These are phyloP conservation scores for Hirsutella minnesotensis DNA, from an alignment of 2,329 filamentous ascomycete genomes.

Conservation along the genomic window DNA sequence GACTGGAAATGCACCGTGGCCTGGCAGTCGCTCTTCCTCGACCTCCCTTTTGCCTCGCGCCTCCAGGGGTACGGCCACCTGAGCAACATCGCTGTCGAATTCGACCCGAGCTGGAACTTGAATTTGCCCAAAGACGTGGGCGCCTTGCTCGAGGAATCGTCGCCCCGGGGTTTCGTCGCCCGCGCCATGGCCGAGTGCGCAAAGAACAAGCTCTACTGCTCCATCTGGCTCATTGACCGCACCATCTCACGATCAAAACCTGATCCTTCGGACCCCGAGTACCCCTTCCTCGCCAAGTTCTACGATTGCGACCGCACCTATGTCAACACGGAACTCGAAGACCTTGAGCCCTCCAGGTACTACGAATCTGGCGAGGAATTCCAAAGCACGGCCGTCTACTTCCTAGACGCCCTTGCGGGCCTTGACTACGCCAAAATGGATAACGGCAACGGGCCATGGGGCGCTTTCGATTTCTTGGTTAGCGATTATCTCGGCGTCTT, in stretches of 20 bases:
- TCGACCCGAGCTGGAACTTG: constrained; percentile 1
- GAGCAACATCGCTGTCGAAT: not conserved
- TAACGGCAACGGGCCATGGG: not conserved
- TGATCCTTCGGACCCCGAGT: not conserved
- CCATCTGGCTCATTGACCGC: constrained; percentile 1
- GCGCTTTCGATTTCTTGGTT: not conserved
- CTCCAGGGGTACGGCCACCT: not conserved
- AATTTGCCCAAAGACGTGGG: not conserved
- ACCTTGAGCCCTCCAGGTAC: not conserved
- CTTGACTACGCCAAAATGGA: not conserved
- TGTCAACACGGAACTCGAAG: not conserved
- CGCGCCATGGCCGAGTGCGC: constrained; percentile 1
- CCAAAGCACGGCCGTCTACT: not conserved
- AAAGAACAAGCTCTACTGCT: not conserved
- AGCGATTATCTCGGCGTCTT: constrained; percentile 1
- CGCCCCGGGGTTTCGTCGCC: not conserved
- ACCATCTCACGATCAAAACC: not conserved
- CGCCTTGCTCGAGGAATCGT: not conserved
- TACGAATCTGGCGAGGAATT: not conserved
- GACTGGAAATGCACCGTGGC: not conserved
- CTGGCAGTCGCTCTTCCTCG: not conserved
- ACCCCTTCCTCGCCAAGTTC: not conserved
- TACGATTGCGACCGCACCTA: not conserved
- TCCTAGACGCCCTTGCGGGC: not conserved
- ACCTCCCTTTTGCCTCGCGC: not conserved